A percentile compares a stretch with the other conserved stretches of the same genome.
Conservation (phyloP, 805 yeast species). For the Torulaspora franciscae region DNA sequence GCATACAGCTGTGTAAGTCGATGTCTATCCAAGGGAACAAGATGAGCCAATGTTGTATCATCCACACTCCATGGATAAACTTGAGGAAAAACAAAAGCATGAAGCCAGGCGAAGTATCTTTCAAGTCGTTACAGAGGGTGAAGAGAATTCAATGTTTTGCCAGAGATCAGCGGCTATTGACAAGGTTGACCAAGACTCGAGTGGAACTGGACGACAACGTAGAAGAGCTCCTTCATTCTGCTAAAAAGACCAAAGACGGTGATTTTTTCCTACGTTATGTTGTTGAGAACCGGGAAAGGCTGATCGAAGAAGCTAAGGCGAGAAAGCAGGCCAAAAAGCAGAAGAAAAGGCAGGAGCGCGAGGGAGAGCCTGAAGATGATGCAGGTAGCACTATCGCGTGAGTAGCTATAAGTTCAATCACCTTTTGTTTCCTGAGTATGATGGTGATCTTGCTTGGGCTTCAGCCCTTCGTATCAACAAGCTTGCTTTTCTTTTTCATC, state of each 20-base stretch:
- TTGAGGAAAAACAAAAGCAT: constrained; percentile 60
- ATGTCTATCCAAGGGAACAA: constrained; percentile 75
- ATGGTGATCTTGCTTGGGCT: too few relatives aligned
- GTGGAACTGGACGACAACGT: constrained; percentile 42
- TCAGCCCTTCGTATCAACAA: neutral
- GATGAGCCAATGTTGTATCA: constrained; percentile 56
- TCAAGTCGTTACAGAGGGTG: constrained; percentile 53
- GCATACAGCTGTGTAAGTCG: constrained; percentile 71
- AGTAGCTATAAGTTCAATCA: neutral
- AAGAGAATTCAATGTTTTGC: constrained; percentile 49
- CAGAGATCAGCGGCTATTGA: constrained; percentile 55
- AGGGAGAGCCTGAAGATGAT: constrained; percentile 5
- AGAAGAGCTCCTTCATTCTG: constrained; percentile 27
- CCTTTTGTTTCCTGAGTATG: neutral
- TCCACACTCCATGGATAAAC: constrained; percentile 72
- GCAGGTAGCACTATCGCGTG: neutral
- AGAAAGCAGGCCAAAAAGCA: constrained; percentile 22
- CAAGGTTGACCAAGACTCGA: constrained; percentile 60
- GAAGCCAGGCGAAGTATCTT: constrained; percentile 78
- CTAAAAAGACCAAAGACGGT: constrained; percentile 32
- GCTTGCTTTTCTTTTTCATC: constrained; percentile 1
- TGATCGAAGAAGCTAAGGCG: constrained; percentile 24
- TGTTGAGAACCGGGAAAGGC: constrained; percentile 15
- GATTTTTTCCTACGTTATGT: constrained; percentile 23
- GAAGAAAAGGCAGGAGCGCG: constrained; percentile 11